These are phyloP conservation scores for Anisodus tanguticus DNA, from an alignment of 257 asterid genomes.

Conservation along the genomic window DNA sequence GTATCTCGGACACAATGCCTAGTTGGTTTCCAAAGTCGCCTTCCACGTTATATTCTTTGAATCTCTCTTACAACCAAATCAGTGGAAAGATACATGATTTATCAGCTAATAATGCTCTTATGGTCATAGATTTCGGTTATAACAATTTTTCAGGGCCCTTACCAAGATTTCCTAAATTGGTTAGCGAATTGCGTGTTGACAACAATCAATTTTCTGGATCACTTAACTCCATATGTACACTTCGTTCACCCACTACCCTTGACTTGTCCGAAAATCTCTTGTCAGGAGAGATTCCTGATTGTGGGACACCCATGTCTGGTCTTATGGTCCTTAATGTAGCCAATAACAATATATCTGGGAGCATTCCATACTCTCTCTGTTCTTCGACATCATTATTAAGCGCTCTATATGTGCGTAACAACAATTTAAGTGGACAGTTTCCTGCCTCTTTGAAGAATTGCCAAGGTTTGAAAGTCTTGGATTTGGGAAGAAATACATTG, in stretches of 20 bases:
- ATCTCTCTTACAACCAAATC: conserved; percentile 46
- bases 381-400: not conserved
- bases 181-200: conserved; percentile 29
- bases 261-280: conserved; percentile 27
- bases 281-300: conserved; percentile 34
- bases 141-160: conserved; percentile 43
- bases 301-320: not conserved
- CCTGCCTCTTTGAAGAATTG: conserved; percentile 41
- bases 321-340: conserved; percentile 10
- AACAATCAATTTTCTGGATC: conserved; percentile 42
- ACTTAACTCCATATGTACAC: conserved; percentile 39
- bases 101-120: not conserved
- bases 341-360: conserved; percentile 24
- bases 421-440: conserved; percentile 42
- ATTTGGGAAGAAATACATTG: conserved; percentile 46
- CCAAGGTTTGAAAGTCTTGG: conserved; percentile 30
- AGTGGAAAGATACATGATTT: conserved; percentile 42
- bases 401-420: conserved; percentile 34
- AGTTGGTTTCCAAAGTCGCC: conserved; percentile 47
- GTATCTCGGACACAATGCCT: conserved; percentile 41
- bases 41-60: conserved; percentile 23
- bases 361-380: conserved; percentile 14
- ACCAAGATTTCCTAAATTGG: conserved; percentile 34
- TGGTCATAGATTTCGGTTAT: conserved; percentile 32
- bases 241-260: not conserved